Percentiles rank a stretch among this genome's conserved stretches.
These are phyloP conservation scores for Zasmidium citrigriseum DNA, from an alignment of 2,329 filamentous ascomycete species.

Conservation along the genomic window DNA sequence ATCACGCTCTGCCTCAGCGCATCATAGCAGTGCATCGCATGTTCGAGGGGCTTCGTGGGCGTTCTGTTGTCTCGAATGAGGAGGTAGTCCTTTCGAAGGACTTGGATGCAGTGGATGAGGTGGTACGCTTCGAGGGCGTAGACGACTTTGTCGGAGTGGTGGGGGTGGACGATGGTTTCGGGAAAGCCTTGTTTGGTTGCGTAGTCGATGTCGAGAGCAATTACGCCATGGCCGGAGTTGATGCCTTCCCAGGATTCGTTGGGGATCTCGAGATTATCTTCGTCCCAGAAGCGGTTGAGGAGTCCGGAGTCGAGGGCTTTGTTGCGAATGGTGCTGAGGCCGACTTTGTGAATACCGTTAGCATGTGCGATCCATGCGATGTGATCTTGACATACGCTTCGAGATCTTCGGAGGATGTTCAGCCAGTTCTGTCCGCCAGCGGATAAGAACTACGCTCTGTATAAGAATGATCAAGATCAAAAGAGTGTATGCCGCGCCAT, in stretches of 20 bases:
- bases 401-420: not conserved
- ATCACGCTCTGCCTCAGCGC: conserved; percentile 12
- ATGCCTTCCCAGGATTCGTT: conserved; percentile 14
- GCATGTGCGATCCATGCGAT: not conserved
- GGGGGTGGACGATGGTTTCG: conserved; percentile 13
- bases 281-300: conserved; percentile 5
- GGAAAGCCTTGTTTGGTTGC: conserved; percentile 8
- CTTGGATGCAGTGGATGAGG: conserved; percentile 17
- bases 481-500: not conserved
- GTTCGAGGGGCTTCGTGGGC: conserved; percentile 7
- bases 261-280: not conserved
- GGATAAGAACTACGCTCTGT: not conserved
- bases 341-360: not conserved
- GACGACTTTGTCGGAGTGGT: conserved; percentile 6
- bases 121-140: conserved; percentile 22
- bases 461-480: conserved; percentile 5
- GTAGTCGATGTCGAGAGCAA: conserved; percentile 13
- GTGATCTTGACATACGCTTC: not conserved
- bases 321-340: not conserved
- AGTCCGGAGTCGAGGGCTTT: not conserved
- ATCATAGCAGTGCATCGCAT: conserved; percentile 21
- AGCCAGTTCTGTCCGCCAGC: not conserved
- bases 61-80: not conserved
- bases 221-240: conserved; percentile 15
- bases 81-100: not conserved